Base-by-base conservation (phyloP, 1,284 basidiomycete species). In the Serendipita sp. region DNA sequence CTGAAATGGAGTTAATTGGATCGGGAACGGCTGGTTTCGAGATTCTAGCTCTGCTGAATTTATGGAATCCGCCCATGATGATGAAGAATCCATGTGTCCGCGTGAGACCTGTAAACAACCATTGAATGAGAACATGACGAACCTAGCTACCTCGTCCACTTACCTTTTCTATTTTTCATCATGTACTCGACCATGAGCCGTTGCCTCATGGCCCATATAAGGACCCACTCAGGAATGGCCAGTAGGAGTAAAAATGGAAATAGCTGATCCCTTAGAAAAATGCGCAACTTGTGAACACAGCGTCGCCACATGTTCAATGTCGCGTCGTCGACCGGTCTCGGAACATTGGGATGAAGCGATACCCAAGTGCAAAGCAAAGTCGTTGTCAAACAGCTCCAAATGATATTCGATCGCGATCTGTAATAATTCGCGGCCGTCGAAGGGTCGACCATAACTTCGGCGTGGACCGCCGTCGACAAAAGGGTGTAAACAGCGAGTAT, bases 321-420 rank as follows among this genome's bases (percentile, higher is more conserved):
- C 45, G 6, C 6, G 45, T 6, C 15, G n/a, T 22, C 45, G 45
- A 49, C 1, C 69, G 65, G 5, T 12, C 60, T 61, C 10, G 73
- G 74, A 30, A 74, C 62, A 49, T 76, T 74, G 1, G 73, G 75
- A 64, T 75, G 74, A 1, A 75, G 64, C 0, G 75, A 66, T 2
- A 73, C 66, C 74, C 74, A 76, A 0, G 71, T 72, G 61, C 71
- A 75, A 0, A 69, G 65, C 32, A 73, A 71, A 2, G 75, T 67
- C 1, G 73, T 74, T 0, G 66, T 62, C 2, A 73, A 35, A 61
- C 72, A 74, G 44, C 71, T 71, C 72, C 71, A 72, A 35, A 74
- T 38, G 30, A 75, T 73, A 45, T 62, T 53, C 42, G 55, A 65
- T 65, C 62, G 26, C 26, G 29, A 45, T 62, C 63, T 49, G 45